phyloP scores from a whole-genome alignment of 1,284 basidiomycete species.

The Irpex lacteus region DNA sequence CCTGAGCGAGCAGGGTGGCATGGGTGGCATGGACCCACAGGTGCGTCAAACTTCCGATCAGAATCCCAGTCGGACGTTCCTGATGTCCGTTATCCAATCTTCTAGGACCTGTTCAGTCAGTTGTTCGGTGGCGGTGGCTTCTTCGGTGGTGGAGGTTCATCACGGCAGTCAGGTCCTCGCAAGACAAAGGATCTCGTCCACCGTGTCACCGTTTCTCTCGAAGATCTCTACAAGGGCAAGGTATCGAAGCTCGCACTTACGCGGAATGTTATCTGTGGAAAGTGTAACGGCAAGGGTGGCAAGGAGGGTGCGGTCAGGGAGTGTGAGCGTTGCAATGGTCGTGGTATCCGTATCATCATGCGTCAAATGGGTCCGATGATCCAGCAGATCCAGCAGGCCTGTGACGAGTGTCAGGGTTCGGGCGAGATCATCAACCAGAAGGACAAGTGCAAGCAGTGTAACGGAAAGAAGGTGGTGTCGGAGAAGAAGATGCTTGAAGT shows the following conservation, averaged over 20 bases:
- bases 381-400: conserved; percentile 96
- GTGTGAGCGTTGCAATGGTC: conserved; percentile 83
- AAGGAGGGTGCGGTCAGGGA: conserved; percentile 92
- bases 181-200: conserved; percentile 99
- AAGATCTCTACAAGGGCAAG: conserved; percentile 99
- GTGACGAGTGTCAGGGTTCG: conserved; percentile 88
- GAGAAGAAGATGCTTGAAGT: conserved; percentile 99
- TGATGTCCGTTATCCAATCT: not conserved
- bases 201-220: conserved; percentile 92
- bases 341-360: conserved; percentile 89
- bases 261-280: conserved; percentile 90
- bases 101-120: conserved; percentile 94
- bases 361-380: conserved; percentile 99
- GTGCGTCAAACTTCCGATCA: conserved; percentile 36
- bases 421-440: conserved; percentile 95
- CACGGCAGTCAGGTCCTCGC: conserved; percentile 77
- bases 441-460: conserved; percentile 92
- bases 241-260: conserved; percentile 97
- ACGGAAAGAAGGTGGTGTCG: conserved; percentile 92
- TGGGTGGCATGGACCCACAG: conserved; percentile 96
- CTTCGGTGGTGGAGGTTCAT: conserved; percentile 61
- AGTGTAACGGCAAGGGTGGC: conserved; percentile 95
- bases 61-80: not conserved
- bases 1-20: conserved; percentile 81
- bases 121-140: conserved; percentile 79